phyloP scores from a whole-genome alignment of 75 land plant genomes.

The Picea sitchensis region DNA sequence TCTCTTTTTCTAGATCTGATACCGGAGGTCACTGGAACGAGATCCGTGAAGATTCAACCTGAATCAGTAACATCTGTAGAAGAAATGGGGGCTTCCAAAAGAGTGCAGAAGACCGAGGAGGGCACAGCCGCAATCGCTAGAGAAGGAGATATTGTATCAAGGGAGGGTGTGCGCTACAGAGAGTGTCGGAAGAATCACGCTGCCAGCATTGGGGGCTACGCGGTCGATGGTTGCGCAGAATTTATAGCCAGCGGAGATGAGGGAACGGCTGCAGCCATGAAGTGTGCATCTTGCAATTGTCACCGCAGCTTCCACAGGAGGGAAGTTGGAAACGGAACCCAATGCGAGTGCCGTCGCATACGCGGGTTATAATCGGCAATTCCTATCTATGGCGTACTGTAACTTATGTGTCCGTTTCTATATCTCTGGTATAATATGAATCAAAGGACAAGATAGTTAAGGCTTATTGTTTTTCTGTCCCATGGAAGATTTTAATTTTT shows the following conservation, averaged over 20 bases:
- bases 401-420: no score
- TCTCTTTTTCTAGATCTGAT: background rate
- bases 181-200: conserved; percentile 48
- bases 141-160: background rate
- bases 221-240: conserved; percentile 47
- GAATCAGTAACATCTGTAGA: background rate
- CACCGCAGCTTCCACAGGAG: conserved; percentile 43
- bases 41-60: background rate
- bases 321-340: background rate
- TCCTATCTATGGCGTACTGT: no score
- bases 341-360: no score
- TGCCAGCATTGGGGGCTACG: conserved; percentile 41
- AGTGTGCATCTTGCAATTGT: conserved; percentile 48
- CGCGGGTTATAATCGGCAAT: no score
- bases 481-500: no score
- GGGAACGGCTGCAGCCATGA: conserved; percentile 28
- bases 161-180: conserved; percentile 24
- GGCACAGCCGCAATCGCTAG: background rate
- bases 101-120: background rate
- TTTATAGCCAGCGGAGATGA: conserved; percentile 47
- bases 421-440: no score
- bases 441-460: no score
- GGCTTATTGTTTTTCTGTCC: no score
- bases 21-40: background rate
- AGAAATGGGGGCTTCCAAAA: background rate